phyloP scores from a whole-genome alignment of 169 alveolate genomes.

The Eimeria necatrix region DNA sequence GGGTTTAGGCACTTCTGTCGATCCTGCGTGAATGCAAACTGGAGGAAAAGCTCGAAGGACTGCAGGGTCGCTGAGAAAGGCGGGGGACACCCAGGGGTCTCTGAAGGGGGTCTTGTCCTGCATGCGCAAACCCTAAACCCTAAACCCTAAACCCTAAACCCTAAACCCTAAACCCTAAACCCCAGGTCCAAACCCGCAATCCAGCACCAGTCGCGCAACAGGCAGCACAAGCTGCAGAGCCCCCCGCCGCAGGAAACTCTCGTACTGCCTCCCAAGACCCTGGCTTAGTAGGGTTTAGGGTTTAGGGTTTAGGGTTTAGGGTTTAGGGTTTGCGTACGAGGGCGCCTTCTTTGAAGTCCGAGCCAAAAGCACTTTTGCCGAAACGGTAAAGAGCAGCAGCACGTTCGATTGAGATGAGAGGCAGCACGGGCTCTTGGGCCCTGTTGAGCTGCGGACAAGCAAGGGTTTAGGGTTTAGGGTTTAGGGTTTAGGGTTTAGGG shows the following conservation, averaged over 20 bases:
- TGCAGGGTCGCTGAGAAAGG: slow-evolving; percentile 12
- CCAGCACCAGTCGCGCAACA: too few relatives aligned
- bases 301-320: slow-evolving; percentile 52
- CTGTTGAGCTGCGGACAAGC: slow-evolving; percentile 40
- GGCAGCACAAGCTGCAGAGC: background rate
- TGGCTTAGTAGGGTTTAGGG: background rate
- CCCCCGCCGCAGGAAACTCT: background rate
- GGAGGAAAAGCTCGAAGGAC: slow-evolving; percentile 59
- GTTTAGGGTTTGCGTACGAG: slow-evolving; percentile 39
- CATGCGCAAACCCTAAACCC: background rate
- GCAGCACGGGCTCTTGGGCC: slow-evolving; percentile 45
- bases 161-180: background rate
- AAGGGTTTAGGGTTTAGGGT: slow-evolving; percentile 43
- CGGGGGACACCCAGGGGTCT: slow-evolving; percentile 77
- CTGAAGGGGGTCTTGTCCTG: slow-evolving; percentile 57
- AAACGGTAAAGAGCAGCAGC: slow-evolving; percentile 38
- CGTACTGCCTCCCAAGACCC: background rate
- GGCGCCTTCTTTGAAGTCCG: background rate
- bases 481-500: slow-evolving; percentile 43
- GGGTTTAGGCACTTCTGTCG: slow-evolving; percentile 60
- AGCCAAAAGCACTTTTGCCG: background rate
- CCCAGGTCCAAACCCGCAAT: too few relatives aligned
- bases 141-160: slow-evolving; percentile 31
- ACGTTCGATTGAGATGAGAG: background rate
- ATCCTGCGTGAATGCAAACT: slow-evolving; percentile 48